phyloP scores from a whole-genome alignment of 768 basidiomycete genomes.

The Cystofilobasidium bisporidii region DNA sequence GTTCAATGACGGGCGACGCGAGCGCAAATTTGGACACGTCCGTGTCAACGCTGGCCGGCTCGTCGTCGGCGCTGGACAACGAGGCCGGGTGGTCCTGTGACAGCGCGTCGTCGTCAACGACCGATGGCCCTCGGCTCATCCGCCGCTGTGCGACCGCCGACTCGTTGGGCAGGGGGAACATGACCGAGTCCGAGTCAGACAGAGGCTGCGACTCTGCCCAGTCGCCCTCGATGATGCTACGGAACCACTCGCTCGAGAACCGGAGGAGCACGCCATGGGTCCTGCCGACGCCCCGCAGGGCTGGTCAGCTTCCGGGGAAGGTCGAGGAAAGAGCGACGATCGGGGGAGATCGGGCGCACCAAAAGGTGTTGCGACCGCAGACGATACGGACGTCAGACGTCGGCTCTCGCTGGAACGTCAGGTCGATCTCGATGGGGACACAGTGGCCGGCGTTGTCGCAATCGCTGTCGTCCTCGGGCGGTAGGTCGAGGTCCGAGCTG shows the following conservation, averaged over 20 bases:
- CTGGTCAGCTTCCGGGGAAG: background rate
- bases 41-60: too few species aligned
- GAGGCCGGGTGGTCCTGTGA: too few species aligned
- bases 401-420: background rate
- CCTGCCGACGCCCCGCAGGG: background rate
- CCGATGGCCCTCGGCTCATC: background rate
- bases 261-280: conserved; percentile 15
- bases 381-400: background rate
- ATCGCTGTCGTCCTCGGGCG: background rate
- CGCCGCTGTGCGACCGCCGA: background rate
- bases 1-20: background rate
- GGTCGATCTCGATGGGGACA: background rate
- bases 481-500: background rate
- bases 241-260: conserved; percentile 17
- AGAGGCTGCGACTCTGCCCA: conserved; percentile 19
- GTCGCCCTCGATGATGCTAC: conserved; percentile 14
- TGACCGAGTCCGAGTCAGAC: background rate
- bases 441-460: background rate
- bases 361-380: background rate
- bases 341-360: background rate
- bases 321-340: background rate
- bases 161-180: background rate
- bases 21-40: too few species aligned
- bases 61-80: too few species aligned
- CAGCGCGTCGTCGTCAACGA: background rate